phyloP scores from a whole-genome alignment of 2,329 filamentous ascomycete species.

The Gaeumannomyces sp. region DNA sequence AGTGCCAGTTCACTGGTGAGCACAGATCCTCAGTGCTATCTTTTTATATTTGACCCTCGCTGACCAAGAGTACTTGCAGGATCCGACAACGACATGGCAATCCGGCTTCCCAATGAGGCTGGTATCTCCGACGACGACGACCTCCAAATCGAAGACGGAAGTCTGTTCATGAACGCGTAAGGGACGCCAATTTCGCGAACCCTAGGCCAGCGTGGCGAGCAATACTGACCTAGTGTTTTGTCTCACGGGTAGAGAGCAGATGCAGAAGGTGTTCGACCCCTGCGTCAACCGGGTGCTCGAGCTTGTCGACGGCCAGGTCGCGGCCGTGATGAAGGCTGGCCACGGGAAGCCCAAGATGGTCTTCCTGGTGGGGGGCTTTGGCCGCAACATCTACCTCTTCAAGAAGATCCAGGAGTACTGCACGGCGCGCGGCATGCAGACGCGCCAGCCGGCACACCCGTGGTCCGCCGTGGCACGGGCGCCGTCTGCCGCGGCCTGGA shows the following conservation, averaged over 20 bases:
- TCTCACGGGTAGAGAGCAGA: slow-evolving; percentile 6
- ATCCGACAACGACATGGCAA: slow-evolving; percentile 12
- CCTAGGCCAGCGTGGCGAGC: neutral
- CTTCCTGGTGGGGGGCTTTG: slow-evolving; percentile 15
- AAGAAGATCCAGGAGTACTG: slow-evolving; percentile 14
- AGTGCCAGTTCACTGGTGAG: slow-evolving; percentile 12
- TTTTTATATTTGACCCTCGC: too few relatives aligned
- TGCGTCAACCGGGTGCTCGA: slow-evolving; percentile 14
- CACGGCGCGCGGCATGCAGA: slow-evolving; percentile 11
- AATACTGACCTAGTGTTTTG: neutral
- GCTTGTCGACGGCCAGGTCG: slow-evolving; percentile 15
- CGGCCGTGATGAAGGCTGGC: slow-evolving; percentile 11
- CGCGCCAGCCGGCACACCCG: slow-evolving; percentile 10
- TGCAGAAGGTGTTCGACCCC: slow-evolving; percentile 14
- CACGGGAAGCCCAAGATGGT: slow-evolving; percentile 14
- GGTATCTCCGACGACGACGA: slow-evolving; percentile 12
- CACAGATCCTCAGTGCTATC: neutral
- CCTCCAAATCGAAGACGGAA: slow-evolving; percentile 12
- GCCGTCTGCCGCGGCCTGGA: slow-evolving; percentile 18
- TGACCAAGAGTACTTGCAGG: neutral
- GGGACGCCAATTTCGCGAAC: neutral
- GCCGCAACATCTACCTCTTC: slow-evolving; percentile 14
- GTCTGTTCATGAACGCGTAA: slow-evolving; percentile 8
- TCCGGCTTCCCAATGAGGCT: slow-evolving; percentile 10
- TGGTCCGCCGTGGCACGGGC: slow-evolving; percentile 12